phyloP scores from a whole-genome alignment of 768 basidiomycete genomes.

The Leccinum variicolor region DNA sequence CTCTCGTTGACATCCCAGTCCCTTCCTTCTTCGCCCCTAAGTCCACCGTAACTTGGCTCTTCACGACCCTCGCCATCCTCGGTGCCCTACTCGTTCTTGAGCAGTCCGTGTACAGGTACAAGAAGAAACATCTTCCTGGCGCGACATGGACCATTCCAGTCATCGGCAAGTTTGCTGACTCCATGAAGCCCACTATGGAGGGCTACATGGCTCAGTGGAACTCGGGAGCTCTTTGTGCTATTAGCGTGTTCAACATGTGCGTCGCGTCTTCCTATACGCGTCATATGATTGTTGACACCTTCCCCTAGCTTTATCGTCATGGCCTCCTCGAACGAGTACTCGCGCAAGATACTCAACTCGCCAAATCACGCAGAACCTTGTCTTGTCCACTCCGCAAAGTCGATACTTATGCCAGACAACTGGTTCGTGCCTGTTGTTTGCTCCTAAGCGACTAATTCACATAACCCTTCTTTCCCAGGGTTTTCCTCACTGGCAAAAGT shows the following conservation, averaged over 20 bases:
- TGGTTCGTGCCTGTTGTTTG: constrained; percentile 50
- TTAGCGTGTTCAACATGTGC: constrained; percentile 98
- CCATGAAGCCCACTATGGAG: constrained; percentile 87
- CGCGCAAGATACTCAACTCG: constrained; percentile 95
- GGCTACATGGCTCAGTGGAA: constrained; percentile 92
- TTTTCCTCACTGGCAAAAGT: constrained; percentile 92
- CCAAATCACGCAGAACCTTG: constrained; percentile 92
- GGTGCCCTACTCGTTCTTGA: constrained; percentile 79
- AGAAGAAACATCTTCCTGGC: constrained; percentile 88
- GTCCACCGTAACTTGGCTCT: constrained; percentile 47
- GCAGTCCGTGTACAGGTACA: constrained; percentile 83
- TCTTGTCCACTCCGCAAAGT: constrained; percentile 88
- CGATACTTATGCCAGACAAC: constrained; percentile 80
- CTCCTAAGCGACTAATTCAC: background rate
- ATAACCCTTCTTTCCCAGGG: constrained; percentile 48
- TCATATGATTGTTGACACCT: constrained; percentile 4
- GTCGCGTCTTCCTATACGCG: constrained; percentile 21
- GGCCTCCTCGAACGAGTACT: constrained; percentile 89
- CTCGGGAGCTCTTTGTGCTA: constrained; percentile 79
- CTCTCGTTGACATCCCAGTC: constrained; percentile 44
- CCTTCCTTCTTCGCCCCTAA: constrained; percentile 41
- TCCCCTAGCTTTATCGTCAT: constrained; percentile 92
- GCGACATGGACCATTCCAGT: constrained; percentile 93
- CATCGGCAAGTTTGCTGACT: constrained; percentile 95
- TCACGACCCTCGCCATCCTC: constrained; percentile 67